Percentiles rank a stretch among this genome's conserved stretches.
These are phyloP conservation scores for Nakazawaea wyomingensis DNA, from an alignment of 805 yeast genomes.

Conservation along the genomic window DNA sequence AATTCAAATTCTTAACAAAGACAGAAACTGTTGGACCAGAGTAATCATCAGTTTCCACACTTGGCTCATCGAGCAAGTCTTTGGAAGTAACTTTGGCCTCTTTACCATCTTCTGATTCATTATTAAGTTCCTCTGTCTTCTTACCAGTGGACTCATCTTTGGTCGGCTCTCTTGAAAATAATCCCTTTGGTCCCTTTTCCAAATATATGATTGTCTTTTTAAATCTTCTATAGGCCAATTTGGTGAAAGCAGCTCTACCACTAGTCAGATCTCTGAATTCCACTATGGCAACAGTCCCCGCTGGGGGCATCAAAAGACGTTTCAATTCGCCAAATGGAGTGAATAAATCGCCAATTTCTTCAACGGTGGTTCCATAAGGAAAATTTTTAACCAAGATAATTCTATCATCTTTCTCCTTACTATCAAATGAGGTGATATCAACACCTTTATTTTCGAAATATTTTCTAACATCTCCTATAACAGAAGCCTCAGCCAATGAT, in stretches of 20 bases:
- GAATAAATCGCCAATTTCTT: slow-evolving; percentile 80
- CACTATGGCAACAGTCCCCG: slow-evolving; percentile 92
- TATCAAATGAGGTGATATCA: slow-evolving; percentile 67
- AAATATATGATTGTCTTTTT: slow-evolving; percentile 83
- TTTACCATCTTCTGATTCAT: slow-evolving; percentile 24
- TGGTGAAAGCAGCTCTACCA: slow-evolving; percentile 86
- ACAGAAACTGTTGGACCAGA: slow-evolving; percentile 80
- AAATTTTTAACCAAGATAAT: slow-evolving; percentile 84
- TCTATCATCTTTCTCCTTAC: slow-evolving; percentile 70
- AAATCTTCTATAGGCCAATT: slow-evolving; percentile 80
- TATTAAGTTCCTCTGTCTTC: too few relatives aligned
- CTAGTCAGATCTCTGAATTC: slow-evolving; percentile 79
- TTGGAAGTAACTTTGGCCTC: slow-evolving; percentile 40
- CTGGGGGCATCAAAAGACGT: slow-evolving; percentile 88
- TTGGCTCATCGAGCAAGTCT: slow-evolving; percentile 34
- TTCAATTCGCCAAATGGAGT: slow-evolving; percentile 73
- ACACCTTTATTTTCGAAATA: slow-evolving; percentile 85
- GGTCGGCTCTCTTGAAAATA: slow-evolving; percentile 60
- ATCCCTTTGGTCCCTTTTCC: slow-evolving; percentile 88
- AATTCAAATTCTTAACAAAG: slow-evolving; percentile 88
- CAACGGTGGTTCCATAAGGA: slow-evolving; percentile 78
- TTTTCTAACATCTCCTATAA: slow-evolving; percentile 82
- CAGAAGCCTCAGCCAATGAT: slow-evolving; percentile 96
- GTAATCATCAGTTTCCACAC: slow-evolving; percentile 31
- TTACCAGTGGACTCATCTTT: slow-evolving; percentile 27